Conservation (phyloP, 305 asterid species). For the Ajuga reptans region DNA sequence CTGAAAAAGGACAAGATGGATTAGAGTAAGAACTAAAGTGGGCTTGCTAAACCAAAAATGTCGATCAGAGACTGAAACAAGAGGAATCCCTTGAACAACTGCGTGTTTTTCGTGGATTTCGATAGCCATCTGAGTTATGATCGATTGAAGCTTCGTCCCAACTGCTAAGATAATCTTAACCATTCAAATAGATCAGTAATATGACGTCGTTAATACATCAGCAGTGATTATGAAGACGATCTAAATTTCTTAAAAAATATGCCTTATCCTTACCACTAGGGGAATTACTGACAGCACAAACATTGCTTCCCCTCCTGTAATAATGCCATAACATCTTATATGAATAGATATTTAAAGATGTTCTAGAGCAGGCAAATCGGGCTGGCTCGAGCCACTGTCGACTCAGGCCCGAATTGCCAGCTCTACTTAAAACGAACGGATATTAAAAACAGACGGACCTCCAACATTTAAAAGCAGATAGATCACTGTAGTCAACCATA, state of each 20-base stretch:
- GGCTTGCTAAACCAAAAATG: conserved; percentile 78
- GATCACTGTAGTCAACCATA: conserved; percentile 66
- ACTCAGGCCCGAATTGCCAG: too few species aligned
- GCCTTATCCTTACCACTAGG: conserved; percentile 43
- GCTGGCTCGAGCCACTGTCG: too few species aligned
- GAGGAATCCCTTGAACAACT: conserved; percentile 80
- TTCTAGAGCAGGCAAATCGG: too few species aligned
- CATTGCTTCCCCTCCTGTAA: conserved; percentile 64
- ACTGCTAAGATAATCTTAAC: conserved; percentile 62
- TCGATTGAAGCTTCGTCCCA: conserved; percentile 83
- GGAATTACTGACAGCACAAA: conserved; percentile 62
- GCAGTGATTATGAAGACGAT: too few species aligned
- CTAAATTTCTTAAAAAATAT: background rate
- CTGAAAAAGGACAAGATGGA: conserved; percentile 81
- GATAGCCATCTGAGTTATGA: conserved; percentile 74
- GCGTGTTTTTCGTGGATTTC: conserved; percentile 86
- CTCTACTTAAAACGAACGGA: too few species aligned
- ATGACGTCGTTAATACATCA: too few species aligned
- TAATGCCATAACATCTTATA: background rate
- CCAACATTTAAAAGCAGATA: conserved; percentile 64
- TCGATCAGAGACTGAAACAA: conserved; percentile 75
- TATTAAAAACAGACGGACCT: conserved; percentile 32
- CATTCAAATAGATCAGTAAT: conserved; percentile 30
- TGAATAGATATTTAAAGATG: background rate
- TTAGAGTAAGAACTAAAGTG: conserved; percentile 47